Conservation (phyloP, 2,329 filamentous ascomycete species). For the Clarireedia homoeocarpa region DNA sequence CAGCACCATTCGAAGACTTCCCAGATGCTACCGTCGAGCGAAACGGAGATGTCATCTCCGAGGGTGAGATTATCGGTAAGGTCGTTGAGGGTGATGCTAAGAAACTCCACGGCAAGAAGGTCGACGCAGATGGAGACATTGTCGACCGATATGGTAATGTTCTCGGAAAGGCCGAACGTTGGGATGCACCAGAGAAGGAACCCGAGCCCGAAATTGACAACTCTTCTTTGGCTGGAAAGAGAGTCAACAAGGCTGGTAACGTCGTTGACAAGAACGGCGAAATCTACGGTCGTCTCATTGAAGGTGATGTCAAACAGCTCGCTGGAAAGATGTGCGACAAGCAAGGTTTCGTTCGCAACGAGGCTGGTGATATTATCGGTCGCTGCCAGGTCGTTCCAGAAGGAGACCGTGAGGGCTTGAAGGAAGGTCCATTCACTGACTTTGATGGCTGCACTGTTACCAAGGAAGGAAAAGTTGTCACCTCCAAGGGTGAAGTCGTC, state of each 20-base stretch:
- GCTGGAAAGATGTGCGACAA: slow-evolving; percentile 64
- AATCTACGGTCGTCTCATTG: slow-evolving; percentile 57
- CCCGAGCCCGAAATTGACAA: slow-evolving; percentile 45
- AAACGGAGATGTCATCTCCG: slow-evolving; percentile 44
- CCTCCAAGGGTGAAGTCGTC: slow-evolving; percentile 60
- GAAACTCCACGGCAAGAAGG: slow-evolving; percentile 54
- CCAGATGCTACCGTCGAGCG: slow-evolving; percentile 45
- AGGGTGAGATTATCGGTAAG: slow-evolving; percentile 48
- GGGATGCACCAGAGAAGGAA: slow-evolving; percentile 43
- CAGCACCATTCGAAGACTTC: slow-evolving; percentile 50
- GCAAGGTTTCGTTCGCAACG: slow-evolving; percentile 63
- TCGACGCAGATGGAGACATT: slow-evolving; percentile 63
- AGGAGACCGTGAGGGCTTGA: slow-evolving; percentile 52
- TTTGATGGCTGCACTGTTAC: slow-evolving; percentile 56
- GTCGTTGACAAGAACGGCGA: slow-evolving; percentile 46
- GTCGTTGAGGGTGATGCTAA: slow-evolving; percentile 57
- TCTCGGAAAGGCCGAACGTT: slow-evolving; percentile 60
- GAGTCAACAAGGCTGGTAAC: slow-evolving; percentile 63
- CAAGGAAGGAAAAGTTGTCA: slow-evolving; percentile 62
- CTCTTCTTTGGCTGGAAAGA: slow-evolving; percentile 59
- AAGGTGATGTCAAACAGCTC: slow-evolving; percentile 57
- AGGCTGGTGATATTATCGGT: slow-evolving; percentile 63
- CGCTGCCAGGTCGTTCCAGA: slow-evolving; percentile 60
- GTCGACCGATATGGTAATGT: slow-evolving; percentile 58
- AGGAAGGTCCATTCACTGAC: slow-evolving; percentile 63